Conservation (phyloP, 352 stramenopile genomes). For the Phytophthora quininea region DNA sequence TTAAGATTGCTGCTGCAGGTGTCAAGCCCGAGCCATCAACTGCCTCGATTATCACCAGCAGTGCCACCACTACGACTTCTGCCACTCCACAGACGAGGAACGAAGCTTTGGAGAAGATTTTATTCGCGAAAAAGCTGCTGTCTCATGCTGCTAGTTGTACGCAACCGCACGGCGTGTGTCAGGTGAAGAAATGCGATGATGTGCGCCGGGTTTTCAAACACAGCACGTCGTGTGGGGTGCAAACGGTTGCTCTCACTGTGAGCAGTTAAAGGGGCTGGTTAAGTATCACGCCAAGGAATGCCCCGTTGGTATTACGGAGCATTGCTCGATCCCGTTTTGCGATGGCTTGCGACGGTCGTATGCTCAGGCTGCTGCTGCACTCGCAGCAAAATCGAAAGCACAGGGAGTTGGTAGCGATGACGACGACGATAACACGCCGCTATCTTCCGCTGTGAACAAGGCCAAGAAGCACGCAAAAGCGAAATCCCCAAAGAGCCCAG, state of each 20-base stretch:
- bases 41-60: neutral
- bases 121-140: constrained; percentile 84
- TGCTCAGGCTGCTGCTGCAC: constrained; percentile 42
- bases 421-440: constrained; percentile 76
- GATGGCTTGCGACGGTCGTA: constrained; percentile 72
- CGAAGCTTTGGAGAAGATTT: constrained; percentile 82
- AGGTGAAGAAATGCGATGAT: constrained; percentile 89
- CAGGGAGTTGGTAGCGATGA: constrained; percentile 47
- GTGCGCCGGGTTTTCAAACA: constrained; percentile 88
- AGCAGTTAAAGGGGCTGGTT: constrained; percentile 82
- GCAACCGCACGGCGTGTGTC: constrained; percentile 61
- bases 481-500: constrained; percentile 65
- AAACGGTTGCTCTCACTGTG: constrained; percentile 76
- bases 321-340: constrained; percentile 87
- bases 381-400: constrained; percentile 42
- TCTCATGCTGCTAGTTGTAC: constrained; percentile 77
- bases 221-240: constrained; percentile 75
- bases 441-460: constrained; percentile 72
- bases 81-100: constrained; percentile 42
- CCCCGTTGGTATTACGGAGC: constrained; percentile 54
- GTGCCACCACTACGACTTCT: constrained; percentile 18
- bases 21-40: constrained; percentile 41
- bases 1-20: constrained; percentile 8
- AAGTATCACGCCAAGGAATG: constrained; percentile 89
- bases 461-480: constrained; percentile 65